Conservation (phyloP, 257 asterid species). For the Solanum okadae region DNA sequence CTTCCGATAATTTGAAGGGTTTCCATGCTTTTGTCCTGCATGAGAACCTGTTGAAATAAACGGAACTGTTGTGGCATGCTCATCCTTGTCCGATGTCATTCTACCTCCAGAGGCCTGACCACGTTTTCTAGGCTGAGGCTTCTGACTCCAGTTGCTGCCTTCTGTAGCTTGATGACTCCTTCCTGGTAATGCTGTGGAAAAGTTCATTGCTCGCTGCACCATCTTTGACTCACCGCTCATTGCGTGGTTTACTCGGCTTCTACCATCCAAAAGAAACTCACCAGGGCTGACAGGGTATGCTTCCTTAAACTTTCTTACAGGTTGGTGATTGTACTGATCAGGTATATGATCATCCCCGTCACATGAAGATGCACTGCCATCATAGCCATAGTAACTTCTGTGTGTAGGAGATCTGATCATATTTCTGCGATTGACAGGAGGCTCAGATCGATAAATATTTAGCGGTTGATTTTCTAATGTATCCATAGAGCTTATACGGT, state of each 20-base stretch:
- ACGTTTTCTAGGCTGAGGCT: constrained; percentile 18
- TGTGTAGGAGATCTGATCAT: constrained; percentile 25
- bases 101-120: constrained; percentile 7
- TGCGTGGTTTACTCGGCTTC: constrained; percentile 10
- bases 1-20: constrained; percentile 15
- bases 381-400: constrained; percentile 39
- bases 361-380: constrained; percentile 62
- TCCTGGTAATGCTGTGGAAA: constrained; percentile 9
- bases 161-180: constrained; percentile 18
- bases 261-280: constrained; percentile 13
- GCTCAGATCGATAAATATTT: constrained; percentile 15
- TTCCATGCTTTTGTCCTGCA: constrained; percentile 21
- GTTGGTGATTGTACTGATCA: constrained; percentile 16
- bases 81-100: constrained; percentile 20
- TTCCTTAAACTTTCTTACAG: constrained; percentile 19
- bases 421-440: constrained; percentile 7
- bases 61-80: constrained; percentile 10
- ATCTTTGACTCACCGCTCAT: constrained; percentile 21
- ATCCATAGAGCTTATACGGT: constrained; percentile 30
- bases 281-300: constrained; percentile 4
- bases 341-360: constrained; percentile 43
- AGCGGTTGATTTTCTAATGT: constrained; percentile 22
- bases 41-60: constrained; percentile 21
- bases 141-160: constrained; percentile 21
- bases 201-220: constrained; percentile 13